A percentile compares a stretch with the other conserved stretches of the same genome.
phyloP scores from a whole-genome alignment of 352 stramenopile genomes.

The Nannochloropsis limnetica region DNA sequence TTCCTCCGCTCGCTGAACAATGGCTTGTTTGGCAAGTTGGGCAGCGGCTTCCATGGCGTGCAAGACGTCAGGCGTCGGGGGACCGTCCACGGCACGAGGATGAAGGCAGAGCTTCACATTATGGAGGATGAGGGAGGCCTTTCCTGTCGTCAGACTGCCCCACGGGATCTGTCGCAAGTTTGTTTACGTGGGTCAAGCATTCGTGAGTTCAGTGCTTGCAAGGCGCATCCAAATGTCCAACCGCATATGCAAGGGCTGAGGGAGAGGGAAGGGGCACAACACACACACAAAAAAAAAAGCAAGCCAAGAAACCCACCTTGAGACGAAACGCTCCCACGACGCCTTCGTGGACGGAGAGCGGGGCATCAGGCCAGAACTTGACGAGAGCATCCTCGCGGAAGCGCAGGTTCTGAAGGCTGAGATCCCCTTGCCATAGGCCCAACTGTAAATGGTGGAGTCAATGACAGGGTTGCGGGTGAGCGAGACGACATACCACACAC shows the following conservation, averaged over 20 bases:
- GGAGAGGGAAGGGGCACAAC: not conserved
- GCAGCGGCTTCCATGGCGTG: not conserved
- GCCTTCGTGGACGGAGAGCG: not conserved
- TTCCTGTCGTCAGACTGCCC: constrained; percentile 5
- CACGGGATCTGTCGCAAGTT: not conserved
- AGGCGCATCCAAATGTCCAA: not conserved
- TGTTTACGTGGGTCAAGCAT: not conserved
- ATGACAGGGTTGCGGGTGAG: not conserved
- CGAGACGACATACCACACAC: not conserved
- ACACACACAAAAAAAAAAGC: not conserved
- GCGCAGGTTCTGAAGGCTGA: not conserved
- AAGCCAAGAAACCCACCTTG: not conserved
- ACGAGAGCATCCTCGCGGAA: not conserved
- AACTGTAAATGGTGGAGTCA: not conserved
- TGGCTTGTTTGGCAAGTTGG: constrained; percentile 10
- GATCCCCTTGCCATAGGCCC: not conserved
- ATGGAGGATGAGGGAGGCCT: not conserved
- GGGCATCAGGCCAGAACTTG: constrained; percentile 10
- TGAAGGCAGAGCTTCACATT: constrained; percentile 28
- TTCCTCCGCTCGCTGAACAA: constrained; percentile 10
- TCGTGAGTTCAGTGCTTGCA: not conserved
- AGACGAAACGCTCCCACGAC: constrained; percentile 1
- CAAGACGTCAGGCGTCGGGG: not conserved
- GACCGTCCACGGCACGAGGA: not conserved
- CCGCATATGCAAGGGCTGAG: not conserved